phyloP scores from a whole-genome alignment of 2,329 filamentous ascomycete genomes.

The Chalara sp. region DNA sequence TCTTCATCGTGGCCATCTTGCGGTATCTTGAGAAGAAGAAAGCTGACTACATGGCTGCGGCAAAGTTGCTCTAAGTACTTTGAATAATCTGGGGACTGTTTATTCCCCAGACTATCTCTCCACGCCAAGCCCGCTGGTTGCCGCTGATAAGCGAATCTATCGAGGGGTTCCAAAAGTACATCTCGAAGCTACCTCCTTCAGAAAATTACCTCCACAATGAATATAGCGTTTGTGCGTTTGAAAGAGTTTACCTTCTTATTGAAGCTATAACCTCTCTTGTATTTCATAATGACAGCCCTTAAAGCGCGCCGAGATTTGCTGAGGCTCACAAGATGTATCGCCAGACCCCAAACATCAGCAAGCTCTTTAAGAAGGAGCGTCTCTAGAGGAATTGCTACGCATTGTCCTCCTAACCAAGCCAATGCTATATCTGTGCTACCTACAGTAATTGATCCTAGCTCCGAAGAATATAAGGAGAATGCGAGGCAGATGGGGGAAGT shows the following conservation, averaged over 20 bases:
- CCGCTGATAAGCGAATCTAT: too few relatives aligned
- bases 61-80: too few relatives aligned
- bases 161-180: too few relatives aligned
- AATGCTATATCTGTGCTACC: conserved; percentile 75
- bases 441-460: conserved; percentile 68
- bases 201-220: too few relatives aligned
- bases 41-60: too few relatives aligned
- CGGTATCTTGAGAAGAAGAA: background rate
- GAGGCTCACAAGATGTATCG: conserved; percentile 36
- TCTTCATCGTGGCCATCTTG: conserved; percentile 19
- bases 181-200: too few relatives aligned
- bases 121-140: too few relatives aligned
- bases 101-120: too few relatives aligned
- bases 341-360: conserved; percentile 25
- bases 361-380: conserved; percentile 2
- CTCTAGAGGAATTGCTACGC: conserved; percentile 52
- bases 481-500: conserved; percentile 68
- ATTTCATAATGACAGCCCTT: conserved; percentile 37
- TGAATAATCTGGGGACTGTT: too few relatives aligned
- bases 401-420: conserved; percentile 76
- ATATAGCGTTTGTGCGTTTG: too few relatives aligned
- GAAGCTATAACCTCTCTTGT: too few relatives aligned
- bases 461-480: conserved; percentile 77
- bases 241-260: too few relatives aligned
- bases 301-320: conserved; percentile 39